Percentiles rank a stretch among this genome's conserved stretches.
phyloP scores from a whole-genome alignment of 257 asterid species.

The Gentiana dahurica region DNA sequence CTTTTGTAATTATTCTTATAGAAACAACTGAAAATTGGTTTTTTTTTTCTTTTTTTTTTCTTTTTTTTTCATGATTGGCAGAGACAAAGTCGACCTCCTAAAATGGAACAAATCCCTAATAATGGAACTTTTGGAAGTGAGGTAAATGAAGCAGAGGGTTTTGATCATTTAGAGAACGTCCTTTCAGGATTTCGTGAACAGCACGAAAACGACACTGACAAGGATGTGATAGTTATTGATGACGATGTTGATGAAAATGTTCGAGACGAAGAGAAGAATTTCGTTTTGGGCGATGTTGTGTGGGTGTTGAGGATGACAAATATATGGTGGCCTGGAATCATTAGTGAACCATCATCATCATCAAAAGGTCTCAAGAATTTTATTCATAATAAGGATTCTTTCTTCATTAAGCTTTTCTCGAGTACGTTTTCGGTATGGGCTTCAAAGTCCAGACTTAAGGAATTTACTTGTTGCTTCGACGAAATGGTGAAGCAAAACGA shows the following conservation, averaged over 20 bases:
- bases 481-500: conserved; percentile 31
- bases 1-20: background rate
- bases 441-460: conserved; percentile 40
- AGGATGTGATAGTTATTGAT: conserved; percentile 10
- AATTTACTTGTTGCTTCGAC: conserved; percentile 49
- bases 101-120: conserved; percentile 30
- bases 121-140: conserved; percentile 7
- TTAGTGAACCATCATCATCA: conserved; percentile 39
- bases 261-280: conserved; percentile 13
- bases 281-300: conserved; percentile 52
- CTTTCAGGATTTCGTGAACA: conserved; percentile 9
- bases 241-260: conserved; percentile 9
- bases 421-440: conserved; percentile 40
- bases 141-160: conserved; percentile 7
- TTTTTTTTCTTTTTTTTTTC: conserved; percentile 5
- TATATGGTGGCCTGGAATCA: conserved; percentile 84
- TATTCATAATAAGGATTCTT: conserved; percentile 12
- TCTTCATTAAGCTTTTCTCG: conserved; percentile 50
- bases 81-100: conserved; percentile 19
- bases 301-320: conserved; percentile 59
- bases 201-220: conserved; percentile 7
- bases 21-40: background rate
- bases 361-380: conserved; percentile 6
- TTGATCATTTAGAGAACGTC: conserved; percentile 12
- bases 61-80: conserved; percentile 15